Conservation (phyloP, 108 stramenopile genomes). For the Discostella pseudostelligera region DNA sequence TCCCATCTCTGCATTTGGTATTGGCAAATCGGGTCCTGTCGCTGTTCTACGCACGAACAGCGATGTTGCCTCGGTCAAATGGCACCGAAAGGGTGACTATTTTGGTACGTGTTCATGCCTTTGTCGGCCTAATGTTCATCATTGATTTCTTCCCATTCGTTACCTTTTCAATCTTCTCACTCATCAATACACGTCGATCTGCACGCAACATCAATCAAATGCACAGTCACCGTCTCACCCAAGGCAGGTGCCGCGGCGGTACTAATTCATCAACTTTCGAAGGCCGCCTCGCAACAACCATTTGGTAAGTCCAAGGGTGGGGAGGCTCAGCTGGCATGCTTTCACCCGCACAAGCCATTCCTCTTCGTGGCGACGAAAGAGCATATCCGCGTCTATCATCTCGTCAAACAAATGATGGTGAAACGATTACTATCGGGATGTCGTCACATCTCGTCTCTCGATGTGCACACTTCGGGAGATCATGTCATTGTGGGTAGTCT, state of each 20-base stretch:
- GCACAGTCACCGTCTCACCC: constrained; percentile 77
- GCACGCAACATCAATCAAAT: no score
- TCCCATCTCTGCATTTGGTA: constrained; percentile 55
- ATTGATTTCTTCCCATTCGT: no score
- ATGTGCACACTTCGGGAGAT: constrained; percentile 94
- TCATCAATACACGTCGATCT: no score
- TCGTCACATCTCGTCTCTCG: constrained; percentile 96
- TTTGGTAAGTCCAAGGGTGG: constrained; percentile 87
- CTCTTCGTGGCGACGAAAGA: constrained; percentile 95
- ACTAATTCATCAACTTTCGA: constrained; percentile 93
- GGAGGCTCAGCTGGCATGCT: constrained; percentile 87
- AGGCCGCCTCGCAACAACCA: constrained; percentile 92
- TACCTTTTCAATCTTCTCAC: no score
- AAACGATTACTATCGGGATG: constrained; percentile 89
- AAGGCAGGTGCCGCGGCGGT: constrained; percentile 81
- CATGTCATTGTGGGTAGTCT: constrained; percentile 93
- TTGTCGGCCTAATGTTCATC: no score
- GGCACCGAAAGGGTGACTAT: constrained; percentile 99
- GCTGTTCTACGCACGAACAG: constrained; percentile 59
- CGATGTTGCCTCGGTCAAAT: constrained; percentile 71
- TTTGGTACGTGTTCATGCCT: constrained; percentile 36
- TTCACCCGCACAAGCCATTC: constrained; percentile 97
- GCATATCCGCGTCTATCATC: constrained; percentile 94
- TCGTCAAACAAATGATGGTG: constrained; percentile 93
- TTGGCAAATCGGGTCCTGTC: constrained; percentile 56